Evolutionary conservation across 1,139 yeast species (phyloP).

Genomic region (Blastobotrys raffinosifermentans): DNA sequence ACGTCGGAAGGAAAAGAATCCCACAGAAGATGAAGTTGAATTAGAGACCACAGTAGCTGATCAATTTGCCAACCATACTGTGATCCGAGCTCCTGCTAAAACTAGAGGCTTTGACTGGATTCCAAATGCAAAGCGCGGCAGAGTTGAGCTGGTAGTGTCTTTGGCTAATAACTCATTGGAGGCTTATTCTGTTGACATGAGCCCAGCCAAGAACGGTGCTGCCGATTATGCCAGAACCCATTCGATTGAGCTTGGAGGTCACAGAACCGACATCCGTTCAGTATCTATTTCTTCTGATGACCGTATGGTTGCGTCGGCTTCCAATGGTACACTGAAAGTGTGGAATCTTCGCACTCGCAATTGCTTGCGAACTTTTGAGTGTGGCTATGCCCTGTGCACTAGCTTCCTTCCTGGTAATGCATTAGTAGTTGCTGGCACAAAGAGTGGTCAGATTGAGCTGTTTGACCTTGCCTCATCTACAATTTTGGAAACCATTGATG

Average conservation of each 20-base stretch:
- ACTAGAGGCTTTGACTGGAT: slow-evolving; percentile 33
- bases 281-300: slow-evolving; percentile 78
- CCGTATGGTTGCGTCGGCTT: slow-evolving; percentile 77
- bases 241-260: slow-evolving; percentile 73
- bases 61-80: slow-evolving; percentile 27
- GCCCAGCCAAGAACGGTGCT: slow-evolving; percentile 35
- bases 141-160: slow-evolving; percentile 54
- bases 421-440: slow-evolving; percentile 82
- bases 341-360: slow-evolving; percentile 75
- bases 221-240: slow-evolving; percentile 49
- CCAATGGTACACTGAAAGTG: slow-evolving; percentile 80
- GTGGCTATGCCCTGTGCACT: slow-evolving; percentile 82
- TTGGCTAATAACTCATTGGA: slow-evolving; percentile 72
- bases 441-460: slow-evolving; percentile 76
- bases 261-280: slow-evolving; percentile 82
- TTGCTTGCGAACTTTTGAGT: slow-evolving; percentile 71
- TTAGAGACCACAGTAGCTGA: slow-evolving; percentile 26
- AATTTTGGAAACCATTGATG: slow-evolving; percentile 58
- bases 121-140: slow-evolving; percentile 26
- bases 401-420: slow-evolving; percentile 90
- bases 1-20: slow-evolving; percentile 50
- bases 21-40: slow-evolving; percentile 54
- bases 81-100: slow-evolving; percentile 31
- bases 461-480: slow-evolving; percentile 84
- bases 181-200: slow-evolving; percentile 49